Evolutionary conservation across 177 flowering plant species (phyloP), one percentile per base, ranked within the genome.

Genomic region (Telopea speciosissima): DNA sequence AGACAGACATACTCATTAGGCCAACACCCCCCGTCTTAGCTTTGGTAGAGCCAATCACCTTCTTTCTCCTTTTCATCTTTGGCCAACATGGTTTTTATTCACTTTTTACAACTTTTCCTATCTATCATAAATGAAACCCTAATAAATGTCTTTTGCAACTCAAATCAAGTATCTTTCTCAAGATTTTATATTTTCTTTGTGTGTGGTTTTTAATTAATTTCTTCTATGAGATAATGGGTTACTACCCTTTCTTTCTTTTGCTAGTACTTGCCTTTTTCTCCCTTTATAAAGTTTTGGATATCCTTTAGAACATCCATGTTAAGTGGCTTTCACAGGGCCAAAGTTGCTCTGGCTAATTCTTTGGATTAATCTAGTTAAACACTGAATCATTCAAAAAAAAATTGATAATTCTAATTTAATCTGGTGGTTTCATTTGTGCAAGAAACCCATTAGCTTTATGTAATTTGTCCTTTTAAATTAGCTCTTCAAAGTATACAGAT

Each of bases 1-100:
- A 28, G 31, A 69, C 73, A 68, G 76, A 65, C 78, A 76, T 76
- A 81, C 76, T 81, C 81, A 78, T 78, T 69, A 76, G 58, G 73
- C 75, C 76, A 78, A 72, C 68, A 69, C 63, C 64, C 63, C 64
- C 14, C 66, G 26, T 56, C 25, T 68, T 59, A 58, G 61, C 75
- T 77, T 79, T 77, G 58, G 31, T 61, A 65, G 33, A 67, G 68
- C 74, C 70, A 73, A 68, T 75, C n/a, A 65, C 22, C 33, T 68
- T 69, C 44, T 62, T 45, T 70, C 11, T 45, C 58, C 42, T 63
- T 28, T 26, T 40, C 14, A 66, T 63, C 42, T 63, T 63, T 10
- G 42, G 42, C 31, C 54, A 63, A 26, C 42, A 28, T 63, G 40
- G 66, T 63, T 63, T 28, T 28, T 12, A 5, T 63, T 63, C 42